Base-by-base conservation (phyloP, 1,284 basidiomycete genomes). In the Violaceomyces palustris region DNA sequence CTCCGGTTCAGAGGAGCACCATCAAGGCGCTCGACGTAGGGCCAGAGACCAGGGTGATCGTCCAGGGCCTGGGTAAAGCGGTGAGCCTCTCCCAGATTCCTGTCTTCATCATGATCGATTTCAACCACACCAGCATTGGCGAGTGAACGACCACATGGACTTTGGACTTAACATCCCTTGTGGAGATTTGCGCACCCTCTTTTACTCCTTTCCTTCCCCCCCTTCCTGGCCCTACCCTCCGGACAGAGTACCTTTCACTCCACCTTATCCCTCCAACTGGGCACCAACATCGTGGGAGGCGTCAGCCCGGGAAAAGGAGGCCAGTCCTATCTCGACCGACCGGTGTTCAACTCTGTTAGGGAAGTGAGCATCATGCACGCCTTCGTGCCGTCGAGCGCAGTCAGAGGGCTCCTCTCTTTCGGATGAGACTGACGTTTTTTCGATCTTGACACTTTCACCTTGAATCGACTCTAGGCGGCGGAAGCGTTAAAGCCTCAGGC, bases 11-110 rank as follows among this genome's bases (percentile, higher is more conserved):
- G 22, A n/a, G 22, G n/a, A 10, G 19, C 12, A 66, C 63, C 11
- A 54, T 66, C 12, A 21, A 35, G 12, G 44, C 64, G 26, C 50
- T 66, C 9, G 54, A 47, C 10, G 57, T 45, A 6, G 61, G 49
- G 2, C 44, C 51, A 9, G 45, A 58, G n/a, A 47, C 58, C 18
- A 50, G 42, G 22, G 47, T 61, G 9, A 61, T 67, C 28, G 52
- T 61, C 6, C 64, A 67, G 50, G 64, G 64, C n/a, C 59, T 67
- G 6, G 64, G 64, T n/a, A 65, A 65, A 35, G 52, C 56, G 1
- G 54, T 51, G 19, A 45, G n/a, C n/a, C n/a, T n/a, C n/a, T n/a
- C n/a, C n/a, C n/a, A n/a, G n/a, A n/a, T n/a, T n/a, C n/a, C n/a
- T n/a, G n/a, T n/a, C n/a, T n/a, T n/a, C n/a, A n/a, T n/a, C n/a